phyloP scores from a whole-genome alignment of 305 asterid species.

The Fraxinus xanthoxyloides region DNA sequence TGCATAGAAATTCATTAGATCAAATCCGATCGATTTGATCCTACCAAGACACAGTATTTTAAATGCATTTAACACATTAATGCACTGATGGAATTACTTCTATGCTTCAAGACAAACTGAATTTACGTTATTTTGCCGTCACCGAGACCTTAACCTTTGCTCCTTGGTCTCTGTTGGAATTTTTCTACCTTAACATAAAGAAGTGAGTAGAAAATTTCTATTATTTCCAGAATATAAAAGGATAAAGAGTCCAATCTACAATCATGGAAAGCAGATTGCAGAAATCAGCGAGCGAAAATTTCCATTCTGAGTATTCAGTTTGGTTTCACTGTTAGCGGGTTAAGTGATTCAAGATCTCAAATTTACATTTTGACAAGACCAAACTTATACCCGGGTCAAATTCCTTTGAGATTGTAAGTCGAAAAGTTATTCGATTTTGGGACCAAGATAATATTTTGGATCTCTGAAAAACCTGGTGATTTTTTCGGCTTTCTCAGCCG shows the following conservation, averaged over 20 bases:
- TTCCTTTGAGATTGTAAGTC: neutral
- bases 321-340: neutral
- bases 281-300: neutral
- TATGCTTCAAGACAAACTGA: neutral
- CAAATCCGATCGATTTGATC: neutral
- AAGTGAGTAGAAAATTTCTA: neutral
- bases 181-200: neutral
- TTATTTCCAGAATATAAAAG: neutral
- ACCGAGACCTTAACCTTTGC: neutral
- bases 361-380: neutral
- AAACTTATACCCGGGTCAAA: neutral
- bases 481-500: conserved; percentile 78
- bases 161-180: neutral
- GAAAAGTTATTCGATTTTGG: conserved; percentile 44
- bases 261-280: neutral
- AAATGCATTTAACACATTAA: neutral
- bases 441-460: conserved; percentile 68
- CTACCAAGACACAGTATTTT: neutral
- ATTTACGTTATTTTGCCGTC: neutral
- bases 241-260: neutral
- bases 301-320: neutral
- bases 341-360: neutral
- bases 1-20: neutral
- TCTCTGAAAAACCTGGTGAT: conserved; percentile 79
- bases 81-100: neutral